phyloP scores from a whole-genome alignment of 768 basidiomycete species.

The Gelatoporia subvermispora region DNA sequence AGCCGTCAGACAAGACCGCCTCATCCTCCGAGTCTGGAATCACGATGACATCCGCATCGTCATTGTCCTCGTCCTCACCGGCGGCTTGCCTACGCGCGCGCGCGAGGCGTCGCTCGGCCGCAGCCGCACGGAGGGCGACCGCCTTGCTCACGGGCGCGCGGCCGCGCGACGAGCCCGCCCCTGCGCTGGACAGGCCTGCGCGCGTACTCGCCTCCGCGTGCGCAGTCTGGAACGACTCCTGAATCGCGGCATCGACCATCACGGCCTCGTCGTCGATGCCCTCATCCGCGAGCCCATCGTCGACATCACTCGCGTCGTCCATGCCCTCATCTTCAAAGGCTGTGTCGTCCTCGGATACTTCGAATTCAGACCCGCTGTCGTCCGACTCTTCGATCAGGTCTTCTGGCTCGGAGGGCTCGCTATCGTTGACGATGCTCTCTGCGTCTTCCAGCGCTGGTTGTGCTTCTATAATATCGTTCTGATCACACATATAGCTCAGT shows the following conservation, averaged over 20 bases:
- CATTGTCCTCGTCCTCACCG: constrained; percentile 23
- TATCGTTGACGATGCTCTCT: too few relatives aligned
- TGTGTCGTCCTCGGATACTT: constrained; percentile 29
- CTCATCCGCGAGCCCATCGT: constrained; percentile 4
- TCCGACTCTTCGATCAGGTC: constrained; percentile 44
- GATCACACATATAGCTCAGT: constrained; percentile 6
- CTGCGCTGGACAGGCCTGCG: constrained; percentile 30
- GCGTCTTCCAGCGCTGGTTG: constrained; percentile 4
- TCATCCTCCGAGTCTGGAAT: background rate
- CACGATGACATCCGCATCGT: constrained; percentile 3
- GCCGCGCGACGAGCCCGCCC: constrained; percentile 24
- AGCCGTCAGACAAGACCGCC: constrained; percentile 13
- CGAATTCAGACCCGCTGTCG: constrained; percentile 60
- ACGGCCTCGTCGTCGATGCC: constrained; percentile 26
- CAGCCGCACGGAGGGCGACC: constrained; percentile 43
- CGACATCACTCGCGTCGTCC: constrained; percentile 1
- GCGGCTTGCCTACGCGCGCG: constrained; percentile 16
- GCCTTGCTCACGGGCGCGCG: constrained; percentile 31
- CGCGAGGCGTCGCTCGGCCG: constrained; percentile 49
- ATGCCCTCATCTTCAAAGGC: constrained; percentile 6
- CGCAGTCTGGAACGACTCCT: constrained; percentile 41
- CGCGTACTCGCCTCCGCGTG: constrained; percentile 21
- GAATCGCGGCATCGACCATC: constrained; percentile 55
- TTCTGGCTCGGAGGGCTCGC: constrained; percentile 7
- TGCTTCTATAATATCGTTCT: background rate